Percentiles rank a stretch among this genome's conserved stretches.
phyloP scores from a whole-genome alignment of 2,329 filamentous ascomycete genomes.

The Paraconiothyrium sp. region DNA sequence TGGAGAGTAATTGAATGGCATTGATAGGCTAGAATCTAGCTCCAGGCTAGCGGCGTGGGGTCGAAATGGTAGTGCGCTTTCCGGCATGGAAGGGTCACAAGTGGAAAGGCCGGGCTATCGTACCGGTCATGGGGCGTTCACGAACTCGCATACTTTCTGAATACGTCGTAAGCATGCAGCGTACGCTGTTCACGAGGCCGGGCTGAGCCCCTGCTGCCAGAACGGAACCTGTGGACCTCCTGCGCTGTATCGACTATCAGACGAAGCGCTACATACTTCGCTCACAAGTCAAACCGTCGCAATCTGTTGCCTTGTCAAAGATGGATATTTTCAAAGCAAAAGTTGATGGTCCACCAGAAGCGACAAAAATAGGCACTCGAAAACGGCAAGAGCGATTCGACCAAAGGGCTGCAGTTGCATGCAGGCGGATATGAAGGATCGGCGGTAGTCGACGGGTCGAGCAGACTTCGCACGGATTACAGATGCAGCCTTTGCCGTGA shows the following conservation, averaged over 20 bases:
- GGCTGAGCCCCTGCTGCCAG: neutral
- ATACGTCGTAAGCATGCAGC: neutral
- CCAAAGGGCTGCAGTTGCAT: neutral
- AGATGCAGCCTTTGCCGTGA: neutral
- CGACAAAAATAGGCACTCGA: conserved; percentile 12
- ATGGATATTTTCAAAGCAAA: neutral
- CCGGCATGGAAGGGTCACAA: too few species aligned
- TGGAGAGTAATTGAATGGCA: neutral
- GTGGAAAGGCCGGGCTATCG: neutral
- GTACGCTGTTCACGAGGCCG: neutral
- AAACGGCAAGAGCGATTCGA: conserved; percentile 1
- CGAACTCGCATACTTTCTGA: neutral
- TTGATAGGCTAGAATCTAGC: neutral
- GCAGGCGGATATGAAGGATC: conserved; percentile 12
- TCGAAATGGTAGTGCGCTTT: neutral
- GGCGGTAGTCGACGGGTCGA: neutral
- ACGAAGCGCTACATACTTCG: neutral
- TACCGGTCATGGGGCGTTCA: neutral
- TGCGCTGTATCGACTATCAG: too few species aligned
- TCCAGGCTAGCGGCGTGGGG: neutral
- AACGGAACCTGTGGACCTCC: neutral
- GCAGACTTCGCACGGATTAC: conserved; percentile 1
- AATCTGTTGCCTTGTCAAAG: too few species aligned
- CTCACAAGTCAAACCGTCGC: neutral
- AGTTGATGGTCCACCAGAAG: neutral